A percentile compares a stretch with the other conserved stretches of the same genome.
These are phyloP conservation scores for Nicotiana tabacum DNA, from an alignment of 257 asterid genomes.

Conservation along the genomic window DNA sequence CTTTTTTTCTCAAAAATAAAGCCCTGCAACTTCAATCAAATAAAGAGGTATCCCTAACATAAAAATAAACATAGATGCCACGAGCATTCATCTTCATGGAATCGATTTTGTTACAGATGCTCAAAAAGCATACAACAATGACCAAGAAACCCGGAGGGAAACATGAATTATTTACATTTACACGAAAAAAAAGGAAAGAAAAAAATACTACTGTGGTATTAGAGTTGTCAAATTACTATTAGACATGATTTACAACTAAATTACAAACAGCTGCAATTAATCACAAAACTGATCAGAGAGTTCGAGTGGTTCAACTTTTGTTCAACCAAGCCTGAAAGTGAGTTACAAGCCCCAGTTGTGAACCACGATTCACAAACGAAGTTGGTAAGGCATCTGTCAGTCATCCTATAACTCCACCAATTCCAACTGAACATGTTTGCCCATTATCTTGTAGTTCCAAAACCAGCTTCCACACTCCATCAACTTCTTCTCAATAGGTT, in stretches of 20 bases:
- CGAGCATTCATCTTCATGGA: not conserved
- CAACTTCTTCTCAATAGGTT: constrained; percentile 53
- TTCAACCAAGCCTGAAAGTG: constrained; percentile 46
- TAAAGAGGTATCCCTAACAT: not conserved
- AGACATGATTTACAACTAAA: constrained; percentile 30
- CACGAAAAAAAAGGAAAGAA: not conserved
- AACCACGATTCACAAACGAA: constrained; percentile 59
- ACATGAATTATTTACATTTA: not conserved
- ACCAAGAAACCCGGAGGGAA: not conserved
- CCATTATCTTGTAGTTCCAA: constrained; percentile 69
- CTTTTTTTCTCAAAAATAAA: not conserved
- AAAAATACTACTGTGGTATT: constrained; percentile 2
- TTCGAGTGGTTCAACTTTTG: constrained; percentile 64
- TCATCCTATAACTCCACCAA: constrained; percentile 48
- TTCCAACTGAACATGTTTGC: constrained; percentile 63
- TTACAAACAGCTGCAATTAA: constrained; percentile 21
- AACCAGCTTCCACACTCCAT: constrained; percentile 91
- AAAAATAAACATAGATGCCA: not conserved
- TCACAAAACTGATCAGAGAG: constrained; percentile 13
- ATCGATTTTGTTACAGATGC: not conserved
- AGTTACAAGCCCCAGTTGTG: constrained; percentile 36
- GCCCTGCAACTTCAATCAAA: not conserved
- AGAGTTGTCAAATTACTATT: constrained; percentile 8
- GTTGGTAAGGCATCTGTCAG: constrained; percentile 4
- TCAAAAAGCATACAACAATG: not conserved